These are phyloP conservation scores for Gossypium lobatum DNA, from an alignment of 441 rosid species.

Conservation along the genomic window DNA sequence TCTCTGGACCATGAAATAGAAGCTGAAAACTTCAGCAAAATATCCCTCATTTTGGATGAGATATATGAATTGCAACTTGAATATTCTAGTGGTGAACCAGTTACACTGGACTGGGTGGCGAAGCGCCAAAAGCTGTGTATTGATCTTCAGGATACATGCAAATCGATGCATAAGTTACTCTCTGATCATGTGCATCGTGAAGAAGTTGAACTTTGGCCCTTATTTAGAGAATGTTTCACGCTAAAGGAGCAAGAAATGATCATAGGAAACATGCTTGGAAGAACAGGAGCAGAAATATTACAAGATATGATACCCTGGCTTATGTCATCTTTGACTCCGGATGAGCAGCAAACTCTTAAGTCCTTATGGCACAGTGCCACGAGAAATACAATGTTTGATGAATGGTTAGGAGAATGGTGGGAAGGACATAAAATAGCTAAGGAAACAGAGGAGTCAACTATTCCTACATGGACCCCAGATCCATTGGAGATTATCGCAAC, in stretches of 20 bases:
- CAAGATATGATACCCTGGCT: slow-evolving; percentile 87
- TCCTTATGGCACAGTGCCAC: slow-evolving; percentile 60
- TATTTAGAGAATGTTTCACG: slow-evolving; percentile 54
- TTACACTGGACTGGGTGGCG: slow-evolving; percentile 20
- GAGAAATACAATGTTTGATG: slow-evolving; percentile 74
- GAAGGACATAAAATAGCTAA: slow-evolving; percentile 36
- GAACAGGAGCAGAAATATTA: slow-evolving; percentile 61
- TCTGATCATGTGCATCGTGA: slow-evolving; percentile 65
- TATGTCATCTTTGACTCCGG: slow-evolving; percentile 46
- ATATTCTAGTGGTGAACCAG: slow-evolving; percentile 24
- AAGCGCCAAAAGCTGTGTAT: slow-evolving; percentile 45
- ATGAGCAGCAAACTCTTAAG: slow-evolving; percentile 55
- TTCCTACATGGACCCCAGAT: slow-evolving; percentile 32
- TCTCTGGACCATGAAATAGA: slow-evolving; percentile 71
- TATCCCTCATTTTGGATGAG: slow-evolving; percentile 58
- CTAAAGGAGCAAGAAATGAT: slow-evolving; percentile 77
- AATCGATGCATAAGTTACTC: slow-evolving; percentile 57
- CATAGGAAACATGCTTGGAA: slow-evolving; percentile 67
- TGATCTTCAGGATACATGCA: slow-evolving; percentile 56
- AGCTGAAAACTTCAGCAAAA: slow-evolving; percentile 39
- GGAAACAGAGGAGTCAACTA: slow-evolving; percentile 28
- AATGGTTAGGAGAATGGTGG: slow-evolving; percentile 91
- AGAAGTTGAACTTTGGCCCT: slow-evolving; percentile 75
- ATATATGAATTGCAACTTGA: slow-evolving; percentile 39
- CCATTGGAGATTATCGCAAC: slow-evolving; percentile 58